Percentiles rank a stretch among this genome's conserved stretches.
These are phyloP conservation scores for Xylaria arbuscula DNA, from an alignment of 2,329 filamentous ascomycete species.

Conservation along the genomic window DNA sequence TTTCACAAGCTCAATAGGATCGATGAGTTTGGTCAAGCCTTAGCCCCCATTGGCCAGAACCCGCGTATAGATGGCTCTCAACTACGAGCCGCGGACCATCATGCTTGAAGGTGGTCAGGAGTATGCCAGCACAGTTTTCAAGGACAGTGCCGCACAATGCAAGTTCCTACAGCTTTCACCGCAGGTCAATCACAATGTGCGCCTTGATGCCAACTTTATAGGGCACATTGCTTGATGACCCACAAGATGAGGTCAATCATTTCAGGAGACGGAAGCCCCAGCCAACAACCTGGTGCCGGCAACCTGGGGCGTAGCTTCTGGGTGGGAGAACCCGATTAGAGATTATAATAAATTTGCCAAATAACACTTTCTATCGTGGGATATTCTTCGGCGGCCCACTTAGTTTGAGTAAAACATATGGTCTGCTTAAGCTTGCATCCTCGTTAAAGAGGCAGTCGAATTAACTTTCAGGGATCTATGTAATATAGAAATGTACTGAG, in stretches of 20 bases:
- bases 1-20: conserved; percentile 57
- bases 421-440: too few relatives aligned
- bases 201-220: conserved; percentile 52
- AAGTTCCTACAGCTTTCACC: conserved; percentile 54
- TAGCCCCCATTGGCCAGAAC: conserved; percentile 49
- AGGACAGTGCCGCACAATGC: conserved; percentile 17
- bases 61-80: conserved; percentile 35
- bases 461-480: too few relatives aligned
- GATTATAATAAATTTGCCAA: conserved; percentile 55
- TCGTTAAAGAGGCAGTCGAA: too few relatives aligned
- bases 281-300: conserved; percentile 1
- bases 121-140: conserved; percentile 43
- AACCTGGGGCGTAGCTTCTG: conserved; percentile 41
- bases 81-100: conserved; percentile 47
- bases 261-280: background rate
- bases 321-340: conserved; percentile 57
- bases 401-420: too few relatives aligned
- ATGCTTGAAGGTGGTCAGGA: conserved; percentile 26
- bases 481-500: too few relatives aligned
- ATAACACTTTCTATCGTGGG: conserved; percentile 58
- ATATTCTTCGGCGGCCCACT: conserved; percentile 52
- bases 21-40: conserved; percentile 61
- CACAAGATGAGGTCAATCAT: too few relatives aligned
- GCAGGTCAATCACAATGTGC: conserved; percentile 47
- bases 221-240: conserved; percentile 15